phyloP scores from a whole-genome alignment of 2,329 filamentous ascomycete species.

The Phoma sp. region DNA sequence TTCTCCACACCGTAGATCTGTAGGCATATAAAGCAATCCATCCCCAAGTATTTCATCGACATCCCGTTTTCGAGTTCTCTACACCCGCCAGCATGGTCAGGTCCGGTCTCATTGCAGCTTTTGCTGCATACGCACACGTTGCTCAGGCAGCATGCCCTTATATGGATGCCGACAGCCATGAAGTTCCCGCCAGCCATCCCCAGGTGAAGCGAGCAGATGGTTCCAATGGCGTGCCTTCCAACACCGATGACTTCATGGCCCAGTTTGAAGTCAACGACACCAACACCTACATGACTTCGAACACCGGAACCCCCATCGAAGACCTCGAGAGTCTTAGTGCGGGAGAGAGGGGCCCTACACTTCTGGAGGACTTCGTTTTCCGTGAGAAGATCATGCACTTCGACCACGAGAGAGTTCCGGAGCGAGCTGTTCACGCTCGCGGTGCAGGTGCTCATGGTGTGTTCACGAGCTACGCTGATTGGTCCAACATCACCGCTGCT shows the following conservation, averaged over 20 bases:
- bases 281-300: conserved; percentile 59
- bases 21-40: conserved; percentile 21
- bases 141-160: conserved; percentile 43
- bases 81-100: conserved; percentile 32
- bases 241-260: conserved; percentile 45
- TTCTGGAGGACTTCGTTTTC: conserved; percentile 76
- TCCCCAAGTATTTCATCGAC: conserved; percentile 1
- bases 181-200: conserved; percentile 38
- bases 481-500: conserved; percentile 70
- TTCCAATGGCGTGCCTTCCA: conserved; percentile 10
- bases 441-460: conserved; percentile 72
- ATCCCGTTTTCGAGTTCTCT: background rate
- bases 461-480: conserved; percentile 71
- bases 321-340: conserved; percentile 71
- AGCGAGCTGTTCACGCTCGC: conserved; percentile 69
- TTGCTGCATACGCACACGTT: conserved; percentile 32
- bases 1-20: background rate
- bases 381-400: conserved; percentile 62
- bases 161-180: conserved; percentile 41
- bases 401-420: conserved; percentile 66
- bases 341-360: conserved; percentile 69
- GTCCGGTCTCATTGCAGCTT: conserved; percentile 28
- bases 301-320: conserved; percentile 70
- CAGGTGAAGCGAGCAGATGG: conserved; percentile 35
- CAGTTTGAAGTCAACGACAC: conserved; percentile 47